These are phyloP conservation scores for Chimonanthus praecox DNA, from an alignment of 164 flowering plant genomes.

Conservation along the genomic window DNA sequence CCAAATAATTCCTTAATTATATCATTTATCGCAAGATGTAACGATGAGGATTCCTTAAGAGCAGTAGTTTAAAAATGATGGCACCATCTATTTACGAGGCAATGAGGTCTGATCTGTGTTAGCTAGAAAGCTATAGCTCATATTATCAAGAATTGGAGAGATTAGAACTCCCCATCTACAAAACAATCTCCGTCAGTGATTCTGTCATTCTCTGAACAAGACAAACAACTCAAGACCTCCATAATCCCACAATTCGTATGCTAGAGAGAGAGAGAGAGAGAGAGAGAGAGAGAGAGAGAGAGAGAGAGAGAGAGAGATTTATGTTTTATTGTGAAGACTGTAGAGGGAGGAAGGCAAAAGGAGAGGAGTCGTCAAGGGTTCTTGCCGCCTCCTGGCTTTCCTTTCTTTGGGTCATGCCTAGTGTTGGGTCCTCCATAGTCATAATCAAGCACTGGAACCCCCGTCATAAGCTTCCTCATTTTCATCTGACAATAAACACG, in stretches of 20 bases:
- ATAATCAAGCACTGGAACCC: constrained; percentile 17
- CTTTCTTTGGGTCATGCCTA: constrained; percentile 18
- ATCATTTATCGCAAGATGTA: no score
- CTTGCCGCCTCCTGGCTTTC: constrained; percentile 15
- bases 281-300: constrained; percentile 4
- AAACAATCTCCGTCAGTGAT: no score
- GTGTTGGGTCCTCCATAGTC: constrained; percentile 21
- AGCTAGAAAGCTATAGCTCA: no score
- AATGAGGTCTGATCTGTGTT: no score
- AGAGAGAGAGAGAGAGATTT: neutral
- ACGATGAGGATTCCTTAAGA: no score
- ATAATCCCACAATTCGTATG: neutral
- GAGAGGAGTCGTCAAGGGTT: constrained; percentile 2
- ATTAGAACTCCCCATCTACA: no score
- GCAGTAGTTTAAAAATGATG: no score
- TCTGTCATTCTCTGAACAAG: neutral
- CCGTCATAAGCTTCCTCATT: constrained; percentile 17
- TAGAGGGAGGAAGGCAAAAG: neutral
- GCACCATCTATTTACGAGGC: no score
- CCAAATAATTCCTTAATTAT: no score
- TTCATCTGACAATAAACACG: constrained; percentile 8
- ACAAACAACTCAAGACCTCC: neutral
- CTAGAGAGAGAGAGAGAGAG: neutral
- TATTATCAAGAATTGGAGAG: no score
- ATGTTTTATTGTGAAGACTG: neutral